These are phyloP conservation scores for Skeletonema menzelii DNA, from an alignment of 108 stramenopile species.

Conservation along the genomic window DNA sequence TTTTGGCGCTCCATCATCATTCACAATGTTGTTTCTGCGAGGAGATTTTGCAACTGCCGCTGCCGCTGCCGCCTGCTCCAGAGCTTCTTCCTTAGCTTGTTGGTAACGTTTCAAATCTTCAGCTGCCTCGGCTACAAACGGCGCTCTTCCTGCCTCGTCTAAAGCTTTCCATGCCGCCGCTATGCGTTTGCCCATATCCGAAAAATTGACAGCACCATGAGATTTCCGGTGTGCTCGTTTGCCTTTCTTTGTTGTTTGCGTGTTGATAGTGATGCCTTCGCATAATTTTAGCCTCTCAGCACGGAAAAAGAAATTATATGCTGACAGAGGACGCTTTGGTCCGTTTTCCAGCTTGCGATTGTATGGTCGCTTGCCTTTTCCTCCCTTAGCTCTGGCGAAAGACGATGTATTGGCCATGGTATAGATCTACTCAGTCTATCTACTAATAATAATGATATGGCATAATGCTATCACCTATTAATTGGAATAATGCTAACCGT, in stretches of 20 bases:
- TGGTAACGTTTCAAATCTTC: constrained; percentile 52
- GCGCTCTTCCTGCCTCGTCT: constrained; percentile 30
- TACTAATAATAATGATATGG: too few relatives aligned
- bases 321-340: background rate
- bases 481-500: too few relatives aligned
- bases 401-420: background rate
- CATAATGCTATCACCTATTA: too few relatives aligned
- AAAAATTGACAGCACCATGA: constrained; percentile 4
- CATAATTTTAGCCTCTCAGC: background rate
- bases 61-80: too few relatives aligned
- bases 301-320: constrained; percentile 5
- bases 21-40: background rate
- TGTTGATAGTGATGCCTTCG: background rate
- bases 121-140: constrained; percentile 46
- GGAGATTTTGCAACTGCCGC: background rate
- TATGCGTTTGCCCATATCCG: constrained; percentile 61
- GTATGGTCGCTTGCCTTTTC: background rate
- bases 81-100: background rate
- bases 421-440: too few relatives aligned
- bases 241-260: background rate
- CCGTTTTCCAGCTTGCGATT: background rate
- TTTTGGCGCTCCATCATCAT: background rate
- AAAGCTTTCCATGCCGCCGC: constrained; percentile 64
- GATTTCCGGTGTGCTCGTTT: constrained; percentile 5
- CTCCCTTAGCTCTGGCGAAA: background rate